These are phyloP conservation scores for Spathaspora hagerdaliae DNA, from an alignment of 805 yeast genomes.

Conservation along the genomic window DNA sequence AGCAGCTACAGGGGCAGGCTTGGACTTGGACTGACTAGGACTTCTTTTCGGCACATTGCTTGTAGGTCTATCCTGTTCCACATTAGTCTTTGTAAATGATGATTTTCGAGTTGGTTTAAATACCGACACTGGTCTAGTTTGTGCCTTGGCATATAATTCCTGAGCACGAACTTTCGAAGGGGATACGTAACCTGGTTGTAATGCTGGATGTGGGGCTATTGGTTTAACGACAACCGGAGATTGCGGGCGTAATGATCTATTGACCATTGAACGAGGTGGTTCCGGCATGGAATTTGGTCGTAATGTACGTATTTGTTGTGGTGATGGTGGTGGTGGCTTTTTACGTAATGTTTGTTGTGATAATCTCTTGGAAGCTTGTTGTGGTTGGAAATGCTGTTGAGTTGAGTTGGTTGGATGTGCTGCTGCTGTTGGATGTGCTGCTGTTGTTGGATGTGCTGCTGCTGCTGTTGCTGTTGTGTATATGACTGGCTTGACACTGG, in stretches of 20 bases:
- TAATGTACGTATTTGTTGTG: conserved; percentile 9
- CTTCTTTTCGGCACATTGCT: background rate
- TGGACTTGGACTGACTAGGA: background rate
- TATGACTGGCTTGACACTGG: conserved; percentile 1
- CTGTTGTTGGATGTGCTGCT: background rate
- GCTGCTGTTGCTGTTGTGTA: background rate
- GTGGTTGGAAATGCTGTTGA: conserved; percentile 3
- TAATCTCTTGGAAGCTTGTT: conserved; percentile 10
- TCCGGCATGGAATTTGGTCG: conserved; percentile 15
- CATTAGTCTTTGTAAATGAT: conserved; percentile 48
- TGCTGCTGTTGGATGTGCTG: background rate
- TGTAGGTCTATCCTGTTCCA: background rate
- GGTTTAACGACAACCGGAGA: conserved; percentile 27
- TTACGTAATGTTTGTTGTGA: conserved; percentile 16
- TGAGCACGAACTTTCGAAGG: conserved; percentile 46
- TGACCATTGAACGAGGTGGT: conserved; percentile 19
- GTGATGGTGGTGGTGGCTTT: conserved; percentile 4
- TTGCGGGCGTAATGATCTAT: conserved; percentile 21
- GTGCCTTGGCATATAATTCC: conserved; percentile 50
- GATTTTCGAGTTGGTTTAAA: conserved; percentile 46
- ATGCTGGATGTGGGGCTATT: conserved; percentile 37
- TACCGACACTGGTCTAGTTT: conserved; percentile 35
- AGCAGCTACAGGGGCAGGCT: background rate
- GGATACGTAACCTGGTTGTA: conserved; percentile 33
- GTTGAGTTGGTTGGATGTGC: no score